A percentile compares a stretch with the other conserved stretches of the same genome.
Evolutionary conservation across 78 protist species (phyloP).

Genomic region (Bigelowiella natans): DNA sequence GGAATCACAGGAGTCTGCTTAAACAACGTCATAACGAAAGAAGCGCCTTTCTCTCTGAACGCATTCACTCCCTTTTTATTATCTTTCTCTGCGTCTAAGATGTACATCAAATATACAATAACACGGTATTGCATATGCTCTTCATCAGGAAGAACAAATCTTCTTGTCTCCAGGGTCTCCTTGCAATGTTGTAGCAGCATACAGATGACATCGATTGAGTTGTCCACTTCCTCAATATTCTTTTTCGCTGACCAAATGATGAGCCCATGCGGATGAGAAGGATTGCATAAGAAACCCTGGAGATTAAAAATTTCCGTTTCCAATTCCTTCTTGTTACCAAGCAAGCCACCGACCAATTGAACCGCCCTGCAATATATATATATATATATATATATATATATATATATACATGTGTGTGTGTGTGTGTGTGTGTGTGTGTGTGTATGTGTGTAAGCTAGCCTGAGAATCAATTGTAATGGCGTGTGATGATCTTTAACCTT

Average conservation of each 20-base stretch:
- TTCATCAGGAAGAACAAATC: not conserved
- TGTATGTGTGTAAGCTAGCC: too few species aligned
- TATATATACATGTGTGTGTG: too few species aligned
- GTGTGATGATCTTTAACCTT: too few species aligned
- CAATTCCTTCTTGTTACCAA: not conserved
- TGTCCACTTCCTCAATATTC: not conserved
- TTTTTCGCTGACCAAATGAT: not conserved
- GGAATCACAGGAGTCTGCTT: not conserved
- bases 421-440: too few species aligned
- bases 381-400: too few species aligned
- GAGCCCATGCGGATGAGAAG: not conserved
- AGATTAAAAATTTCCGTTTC: not conserved
- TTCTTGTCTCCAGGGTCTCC: not conserved
- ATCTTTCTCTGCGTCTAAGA: constrained; percentile 1
- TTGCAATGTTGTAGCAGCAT: not conserved
- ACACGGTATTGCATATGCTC: not conserved
- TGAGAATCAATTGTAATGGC: too few species aligned
- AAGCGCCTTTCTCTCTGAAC: not conserved
- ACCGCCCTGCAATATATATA: constrained; percentile 4
- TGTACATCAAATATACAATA: not conserved
- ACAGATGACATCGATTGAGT: not conserved
- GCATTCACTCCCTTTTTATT: not conserved
- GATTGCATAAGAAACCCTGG: not conserved
- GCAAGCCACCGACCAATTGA: not conserved
- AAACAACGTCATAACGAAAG: not conserved